These are phyloP conservation scores for Tilletiopsis washingtonensis DNA, from an alignment of 1,284 basidiomycete species.

Conservation along the genomic window DNA sequence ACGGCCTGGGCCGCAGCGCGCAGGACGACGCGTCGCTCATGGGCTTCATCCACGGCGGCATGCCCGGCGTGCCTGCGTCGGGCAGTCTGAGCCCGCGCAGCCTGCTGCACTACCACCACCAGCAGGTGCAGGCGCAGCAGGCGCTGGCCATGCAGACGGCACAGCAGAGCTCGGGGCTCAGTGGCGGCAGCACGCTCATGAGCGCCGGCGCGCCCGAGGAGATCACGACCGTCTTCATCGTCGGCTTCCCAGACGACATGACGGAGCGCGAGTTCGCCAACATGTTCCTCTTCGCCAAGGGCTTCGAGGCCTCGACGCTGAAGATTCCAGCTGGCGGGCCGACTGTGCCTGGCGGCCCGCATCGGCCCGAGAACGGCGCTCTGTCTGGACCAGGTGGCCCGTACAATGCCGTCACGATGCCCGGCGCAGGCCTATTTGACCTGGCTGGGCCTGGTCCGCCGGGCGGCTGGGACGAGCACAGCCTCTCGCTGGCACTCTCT, in stretches of 20 bases:
- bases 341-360: slow-evolving; percentile 23
- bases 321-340: slow-evolving; percentile 86
- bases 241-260: slow-evolving; percentile 98
- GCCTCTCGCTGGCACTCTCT: slow-evolving; percentile 20
- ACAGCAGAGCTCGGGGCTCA: slow-evolving; percentile 4
- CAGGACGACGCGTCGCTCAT: too few species aligned
- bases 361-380: neutral
- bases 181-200: neutral
- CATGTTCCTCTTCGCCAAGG: slow-evolving; percentile 92
- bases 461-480: slow-evolving; percentile 12
- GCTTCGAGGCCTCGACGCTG: slow-evolving; percentile 93
- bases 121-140: slow-evolving; percentile 30
- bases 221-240: slow-evolving; percentile 96
- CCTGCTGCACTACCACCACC: slow-evolving; percentile 33
- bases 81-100: slow-evolving; percentile 36
- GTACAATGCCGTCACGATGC: slow-evolving; percentile 35
- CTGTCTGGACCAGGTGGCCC: slow-evolving; percentile 14
- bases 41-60: neutral
- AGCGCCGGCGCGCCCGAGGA: slow-evolving; percentile 56
- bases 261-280: slow-evolving; percentile 98
- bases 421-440: slow-evolving; percentile 18
- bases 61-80: slow-evolving; percentile 4
- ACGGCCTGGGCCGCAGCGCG: neutral
- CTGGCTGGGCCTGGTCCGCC: slow-evolving; percentile 4
- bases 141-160: slow-evolving; percentile 17